Base-by-base conservation (phyloP, 1,139 yeast genomes). In the Pichia sp. region DNA sequence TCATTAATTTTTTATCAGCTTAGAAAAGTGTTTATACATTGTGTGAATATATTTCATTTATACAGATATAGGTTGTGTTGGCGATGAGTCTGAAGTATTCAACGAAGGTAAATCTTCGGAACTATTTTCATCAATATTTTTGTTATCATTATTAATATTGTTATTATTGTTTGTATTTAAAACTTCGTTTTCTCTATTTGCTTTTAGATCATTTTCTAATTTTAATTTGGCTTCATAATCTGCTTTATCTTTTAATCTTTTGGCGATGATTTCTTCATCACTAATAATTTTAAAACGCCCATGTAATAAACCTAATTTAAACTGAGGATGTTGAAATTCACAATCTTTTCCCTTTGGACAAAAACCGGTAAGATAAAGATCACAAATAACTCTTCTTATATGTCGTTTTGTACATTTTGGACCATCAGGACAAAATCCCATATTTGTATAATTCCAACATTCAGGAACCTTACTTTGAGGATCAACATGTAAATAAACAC, bases 381-480 rank as follows among this genome's bases (percentile, higher is more conserved):
- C 90, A 66, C 99, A 94, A 55, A 87, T 65, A 11, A 74, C 74
- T 57, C 82, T 82, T 50, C 92, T 71, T 7, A 87, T 76, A 60
- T 94, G 99, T 55, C 96, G 75, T 56, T 81, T 81, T 11, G 78
- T 72, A 65, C 99, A 92, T 36, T 73, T 74, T 6, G 97, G 95
- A 0, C 99, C 99, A 53, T 82, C 85, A 12, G 89, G 87, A 67
- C 99, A 92, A 61, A 87, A 92, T 0, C 98, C 99, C 56, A 78
- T 71, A 46, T 82, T 81, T 20, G 54, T 50, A 62, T 89, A 92
- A 58, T 84, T 84, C 40, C 76, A 76, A 60, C 99, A 92, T 49
- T 83, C 86, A 0, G 97, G 96, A 24, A 89, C 80, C 63, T 86
- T 87, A 57, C 82, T 78, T 58, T 79, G 82, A 4, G 97, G 97